Conservation (phyloP, 768 basidiomycete genomes). For the Russula griseocarnosa region DNA sequence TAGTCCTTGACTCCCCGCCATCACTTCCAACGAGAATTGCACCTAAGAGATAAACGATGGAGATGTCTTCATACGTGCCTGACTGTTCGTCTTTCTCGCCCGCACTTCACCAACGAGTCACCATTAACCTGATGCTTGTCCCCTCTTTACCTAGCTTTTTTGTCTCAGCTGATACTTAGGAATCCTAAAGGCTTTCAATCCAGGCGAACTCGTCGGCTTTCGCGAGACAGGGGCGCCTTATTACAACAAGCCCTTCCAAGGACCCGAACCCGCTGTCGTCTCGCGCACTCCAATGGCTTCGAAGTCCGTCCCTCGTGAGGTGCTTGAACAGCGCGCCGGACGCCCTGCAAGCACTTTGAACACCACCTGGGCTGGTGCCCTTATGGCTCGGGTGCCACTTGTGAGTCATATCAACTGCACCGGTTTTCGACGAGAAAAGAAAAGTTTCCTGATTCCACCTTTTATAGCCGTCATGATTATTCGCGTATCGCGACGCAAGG, state of each 20-base stretch:
- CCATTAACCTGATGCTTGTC: background rate
- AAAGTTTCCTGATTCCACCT: background rate
- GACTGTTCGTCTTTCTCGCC: slow-evolving; percentile 4
- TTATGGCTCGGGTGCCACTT: slow-evolving; percentile 16
- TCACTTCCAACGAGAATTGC: background rate
- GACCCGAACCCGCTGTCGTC: background rate
- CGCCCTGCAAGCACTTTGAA: slow-evolving; percentile 17
- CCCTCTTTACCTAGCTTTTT: background rate
- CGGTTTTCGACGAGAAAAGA: background rate
- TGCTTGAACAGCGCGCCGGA: slow-evolving; percentile 16
- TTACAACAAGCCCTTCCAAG: background rate
- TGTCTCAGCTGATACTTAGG: background rate
- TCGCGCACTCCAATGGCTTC: background rate
- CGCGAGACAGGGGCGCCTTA: background rate
- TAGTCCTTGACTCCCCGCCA: background rate
- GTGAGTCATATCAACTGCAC: too few species aligned
- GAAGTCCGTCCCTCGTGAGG: background rate
- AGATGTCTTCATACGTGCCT: slow-evolving; percentile 1
- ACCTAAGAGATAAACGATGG: background rate
- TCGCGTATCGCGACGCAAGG: background rate
- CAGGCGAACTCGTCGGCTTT: background rate
- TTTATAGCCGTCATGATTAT: slow-evolving; percentile 13
- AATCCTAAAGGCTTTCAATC: background rate
- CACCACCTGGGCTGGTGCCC: slow-evolving; percentile 22
- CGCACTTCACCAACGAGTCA: background rate